phyloP scores from a whole-genome alignment of 1,139 yeast species.

The Sugiyamaella sp. region DNA sequence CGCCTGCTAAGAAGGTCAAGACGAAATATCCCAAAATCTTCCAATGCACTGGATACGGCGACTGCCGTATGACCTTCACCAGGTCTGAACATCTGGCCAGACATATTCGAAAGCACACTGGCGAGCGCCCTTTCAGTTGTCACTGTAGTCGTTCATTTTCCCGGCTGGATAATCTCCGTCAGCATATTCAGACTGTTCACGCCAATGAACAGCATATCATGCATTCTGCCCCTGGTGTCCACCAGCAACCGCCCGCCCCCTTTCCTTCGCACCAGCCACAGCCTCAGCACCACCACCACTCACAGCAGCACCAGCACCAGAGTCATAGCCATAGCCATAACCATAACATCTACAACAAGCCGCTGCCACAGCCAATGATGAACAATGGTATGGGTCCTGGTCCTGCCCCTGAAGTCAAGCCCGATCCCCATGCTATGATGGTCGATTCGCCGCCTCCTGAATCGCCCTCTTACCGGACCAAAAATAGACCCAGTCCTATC shows the following conservation, averaged over 20 bases:
- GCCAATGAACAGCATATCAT: conserved; percentile 64
- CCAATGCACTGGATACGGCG: conserved; percentile 86
- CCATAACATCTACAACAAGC: conserved; percentile 22
- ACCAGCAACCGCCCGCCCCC: conserved; percentile 17
- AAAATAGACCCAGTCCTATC: conserved; percentile 28
- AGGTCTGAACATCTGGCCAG: conserved; percentile 90
- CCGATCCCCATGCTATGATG: conserved; percentile 21
- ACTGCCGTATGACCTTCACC: conserved; percentile 86
- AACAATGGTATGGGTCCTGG: not conserved
- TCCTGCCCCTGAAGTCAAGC: conserved; percentile 4
- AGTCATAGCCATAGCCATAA: conserved; percentile 19
- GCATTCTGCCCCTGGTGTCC: conserved; percentile 31
- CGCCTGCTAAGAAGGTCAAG: conserved; percentile 25
- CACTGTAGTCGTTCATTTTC: conserved; percentile 82
- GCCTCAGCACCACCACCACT: conserved; percentile 18
- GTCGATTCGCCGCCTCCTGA: conserved; percentile 21
- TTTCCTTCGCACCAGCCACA: conserved; percentile 20
- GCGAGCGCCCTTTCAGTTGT: conserved; percentile 92
- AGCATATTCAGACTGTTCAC: conserved; percentile 92
- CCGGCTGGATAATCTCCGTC: conserved; percentile 84
- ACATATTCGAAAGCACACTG: conserved; percentile 91
- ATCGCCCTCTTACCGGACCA: conserved; percentile 15
- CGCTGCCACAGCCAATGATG: conserved; percentile 20
- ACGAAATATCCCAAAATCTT: conserved; percentile 55
- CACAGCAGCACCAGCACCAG: conserved; percentile 22